Conservation (phyloP, 495 filamentous ascomycete genomes). For the Penicillium daleae region DNA sequence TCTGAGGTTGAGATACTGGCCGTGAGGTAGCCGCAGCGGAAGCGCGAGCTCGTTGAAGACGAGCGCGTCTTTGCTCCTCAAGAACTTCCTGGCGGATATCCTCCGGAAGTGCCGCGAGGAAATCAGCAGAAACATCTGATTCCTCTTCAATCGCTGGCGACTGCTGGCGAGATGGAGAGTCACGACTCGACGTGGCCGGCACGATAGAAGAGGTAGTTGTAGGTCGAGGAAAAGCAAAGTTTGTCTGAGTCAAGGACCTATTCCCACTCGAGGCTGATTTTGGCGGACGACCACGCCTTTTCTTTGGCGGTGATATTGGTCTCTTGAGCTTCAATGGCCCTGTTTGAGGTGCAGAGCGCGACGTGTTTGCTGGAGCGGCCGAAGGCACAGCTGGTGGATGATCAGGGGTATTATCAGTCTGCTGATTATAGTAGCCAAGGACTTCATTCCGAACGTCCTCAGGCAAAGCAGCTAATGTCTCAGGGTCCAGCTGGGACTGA, state of each 20-base stretch:
- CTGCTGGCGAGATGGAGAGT: constrained; percentile 18
- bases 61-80: constrained; percentile 65
- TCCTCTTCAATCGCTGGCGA: constrained; percentile 28
- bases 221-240: constrained; percentile 54
- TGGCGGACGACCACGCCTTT: constrained; percentile 53
- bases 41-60: constrained; percentile 47
- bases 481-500: constrained; percentile 69
- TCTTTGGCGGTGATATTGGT: constrained; percentile 60
- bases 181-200: constrained; percentile 3
- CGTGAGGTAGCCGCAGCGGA: constrained; percentile 27
- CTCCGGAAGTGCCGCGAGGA: constrained; percentile 80
- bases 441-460: constrained; percentile 83
- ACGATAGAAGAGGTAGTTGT: constrained; percentile 10
- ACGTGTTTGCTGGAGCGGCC: constrained; percentile 38
- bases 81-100: constrained; percentile 80
- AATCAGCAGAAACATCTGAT: constrained; percentile 64
- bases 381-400: constrained; percentile 27
- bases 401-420: constrained; percentile 4
- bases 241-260: constrained; percentile 67
- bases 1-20: constrained; percentile 25
- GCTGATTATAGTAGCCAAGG: constrained; percentile 63
- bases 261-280: constrained; percentile 40
- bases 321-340: constrained; percentile 46
- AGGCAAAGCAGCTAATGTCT: constrained; percentile 76
- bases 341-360: constrained; percentile 50